phyloP scores from a whole-genome alignment of 495 filamentous ascomycete genomes.

The Aspergillus baeticus region DNA sequence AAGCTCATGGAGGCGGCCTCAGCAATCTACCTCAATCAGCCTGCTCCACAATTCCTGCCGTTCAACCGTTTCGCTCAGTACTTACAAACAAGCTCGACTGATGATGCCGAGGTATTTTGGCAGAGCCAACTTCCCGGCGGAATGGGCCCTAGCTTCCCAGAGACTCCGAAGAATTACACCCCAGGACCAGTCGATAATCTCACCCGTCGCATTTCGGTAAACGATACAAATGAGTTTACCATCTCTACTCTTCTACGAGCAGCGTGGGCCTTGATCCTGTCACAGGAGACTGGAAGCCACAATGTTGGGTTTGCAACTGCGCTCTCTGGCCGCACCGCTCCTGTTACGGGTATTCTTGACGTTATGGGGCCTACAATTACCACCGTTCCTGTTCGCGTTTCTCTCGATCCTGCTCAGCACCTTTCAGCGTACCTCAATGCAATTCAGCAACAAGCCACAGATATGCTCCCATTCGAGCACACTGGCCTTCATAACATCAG shows the following conservation, averaged over 20 bases:
- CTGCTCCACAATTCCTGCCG: constrained; percentile 3
- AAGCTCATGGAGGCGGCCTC: constrained; percentile 12
- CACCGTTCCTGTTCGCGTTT: constrained; percentile 32
- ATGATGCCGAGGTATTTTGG: constrained; percentile 11
- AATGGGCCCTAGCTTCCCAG: constrained; percentile 11
- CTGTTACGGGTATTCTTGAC: constrained; percentile 35
- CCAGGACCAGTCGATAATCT: background rate
- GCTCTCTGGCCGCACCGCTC: constrained; percentile 37
- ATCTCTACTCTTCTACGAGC: constrained; percentile 43
- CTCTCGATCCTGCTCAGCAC: constrained; percentile 22
- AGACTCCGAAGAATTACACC: constrained; percentile 1
- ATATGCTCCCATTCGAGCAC: constrained; percentile 17
- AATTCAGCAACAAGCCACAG: constrained; percentile 33
- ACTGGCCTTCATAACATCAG: constrained; percentile 14
- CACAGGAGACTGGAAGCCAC: constrained; percentile 27
- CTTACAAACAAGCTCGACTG: constrained; percentile 12
- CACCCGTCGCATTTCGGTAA: background rate
- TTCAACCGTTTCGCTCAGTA: constrained; percentile 23
- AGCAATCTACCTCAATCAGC: background rate
- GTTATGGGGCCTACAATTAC: constrained; percentile 44
- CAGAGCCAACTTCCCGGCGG: background rate
- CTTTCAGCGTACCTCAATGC: constrained; percentile 28
- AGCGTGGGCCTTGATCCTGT: constrained; percentile 39
- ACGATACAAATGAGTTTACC: constrained; percentile 25
- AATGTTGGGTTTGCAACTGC: constrained; percentile 43